Conservation (phyloP, 2,329 filamentous ascomycete genomes). For the Rhynchosporium secalis region DNA sequence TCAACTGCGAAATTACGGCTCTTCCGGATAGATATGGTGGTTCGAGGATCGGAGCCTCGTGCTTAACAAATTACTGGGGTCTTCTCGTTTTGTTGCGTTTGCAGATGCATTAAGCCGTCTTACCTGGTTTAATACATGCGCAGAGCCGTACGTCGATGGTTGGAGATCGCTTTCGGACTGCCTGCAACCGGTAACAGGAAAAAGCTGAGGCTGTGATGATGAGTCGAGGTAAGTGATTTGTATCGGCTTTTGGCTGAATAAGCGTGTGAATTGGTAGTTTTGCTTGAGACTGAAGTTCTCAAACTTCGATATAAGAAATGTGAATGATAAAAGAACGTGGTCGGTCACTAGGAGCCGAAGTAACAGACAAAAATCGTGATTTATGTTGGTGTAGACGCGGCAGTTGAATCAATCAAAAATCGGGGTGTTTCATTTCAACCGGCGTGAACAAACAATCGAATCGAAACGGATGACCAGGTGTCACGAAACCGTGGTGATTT, state of each 20-base stretch:
- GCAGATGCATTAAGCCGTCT: conserved; percentile 39
- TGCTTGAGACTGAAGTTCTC: conserved; percentile 24
- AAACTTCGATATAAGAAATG: conserved; percentile 29
- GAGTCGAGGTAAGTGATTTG: conserved; percentile 9
- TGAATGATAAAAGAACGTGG: conserved; percentile 35
- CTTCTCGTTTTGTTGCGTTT: conserved; percentile 33
- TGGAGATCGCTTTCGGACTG: conserved; percentile 14
- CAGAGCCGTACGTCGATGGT: conserved; percentile 20
- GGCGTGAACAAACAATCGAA: conserved; percentile 19
- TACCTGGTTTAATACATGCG: conserved; percentile 26
- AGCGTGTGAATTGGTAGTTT: conserved; percentile 12
- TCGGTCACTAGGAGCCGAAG: conserved; percentile 37
- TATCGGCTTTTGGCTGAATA: conserved; percentile 11
- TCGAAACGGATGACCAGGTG: conserved; percentile 19
- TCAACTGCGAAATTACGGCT: conserved; percentile 13
- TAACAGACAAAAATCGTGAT: conserved; percentile 31
- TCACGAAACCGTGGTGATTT: conserved; percentile 9
- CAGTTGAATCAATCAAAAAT: conserved; percentile 21
- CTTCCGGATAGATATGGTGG: conserved; percentile 23
- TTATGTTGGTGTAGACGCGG: conserved; percentile 22
- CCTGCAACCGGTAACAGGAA: conserved; percentile 14
- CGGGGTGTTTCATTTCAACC: conserved; percentile 27
- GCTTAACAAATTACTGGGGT: conserved; percentile 29
- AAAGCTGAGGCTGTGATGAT: conserved; percentile 13
- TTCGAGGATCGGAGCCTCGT: conserved; percentile 22